Evolutionary conservation across 805 yeast species (phyloP), one percentile per base, ranked within the genome.

Genomic region (Grigorovia humatica): DNA sequence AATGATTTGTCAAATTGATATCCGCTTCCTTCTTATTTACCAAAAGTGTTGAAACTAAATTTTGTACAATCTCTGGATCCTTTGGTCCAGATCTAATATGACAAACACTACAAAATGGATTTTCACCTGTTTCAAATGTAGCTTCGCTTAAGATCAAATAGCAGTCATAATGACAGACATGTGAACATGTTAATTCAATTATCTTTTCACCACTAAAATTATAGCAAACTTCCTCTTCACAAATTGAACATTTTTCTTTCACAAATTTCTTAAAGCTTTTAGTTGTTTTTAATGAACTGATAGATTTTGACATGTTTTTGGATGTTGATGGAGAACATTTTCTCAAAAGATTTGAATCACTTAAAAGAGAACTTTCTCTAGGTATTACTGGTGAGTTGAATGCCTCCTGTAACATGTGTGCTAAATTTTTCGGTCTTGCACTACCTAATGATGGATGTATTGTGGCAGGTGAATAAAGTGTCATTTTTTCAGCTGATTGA

Each of bases 161-260:
- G 54, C 82, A 78, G 50, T 72, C 67, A 50, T 67, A 66, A 58
- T 78, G 82, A 30, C 73, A 62, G 43, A 66, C 65, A 57, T 77
- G 80, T 7, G 68, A 63, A 59, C 80, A 76, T 1, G 68, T 55
- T 45, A 76, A 54, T 38, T 70, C 73, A 3, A 77, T 51, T 0
- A 72, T 54, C 38, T 66, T 70, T 61, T 78, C 81, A 12, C 76
- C 78, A 9, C 60, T 58, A 41, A 76, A 67, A 13, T 68, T 63
- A 46, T 64, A 65, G 2, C 66, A 61, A 42, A 77, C 57, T 4
- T 70, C 63, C 52, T 77, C 80, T 13, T 69, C 68, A 59, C 82
- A 78, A 43, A 76, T 65, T 13, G 72, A 67, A 56, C 81, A 77
- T 2, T 35, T 48, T 38, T 62, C 65, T 20, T 65, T 62, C 3